Base-by-base conservation (phyloP, 1,139 yeast species). In the Meyerozyma sp. region DNA sequence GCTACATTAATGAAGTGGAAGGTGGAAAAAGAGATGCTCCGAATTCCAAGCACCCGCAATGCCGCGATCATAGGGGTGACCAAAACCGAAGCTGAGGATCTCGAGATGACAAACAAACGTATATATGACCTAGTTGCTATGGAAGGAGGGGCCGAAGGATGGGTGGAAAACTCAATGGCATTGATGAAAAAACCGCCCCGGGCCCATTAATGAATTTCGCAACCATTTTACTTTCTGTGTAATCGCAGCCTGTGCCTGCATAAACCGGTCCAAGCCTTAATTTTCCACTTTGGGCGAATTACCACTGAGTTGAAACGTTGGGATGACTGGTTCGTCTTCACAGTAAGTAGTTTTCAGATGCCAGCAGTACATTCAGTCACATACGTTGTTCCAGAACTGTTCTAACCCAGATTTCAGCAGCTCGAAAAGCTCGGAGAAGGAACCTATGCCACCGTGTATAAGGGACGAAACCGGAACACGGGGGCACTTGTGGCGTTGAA, bases 391-490 rank as follows among this genome's bases (percentile, higher is more conserved):
- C 23, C 34, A 14, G 5, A 30, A n/a, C 20, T 13, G 25, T 38
- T 49, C 52, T 44, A 45, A 44, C 50, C 3, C 6, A 68, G 74
- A 55, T 73, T 73, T 54, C 77, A 72, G 52, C 78, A 74, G 58
- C 81, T 93, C 50, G 98, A 91, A 66, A 91, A 91, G 68, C 77
- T 91, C 46, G 98, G 98, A 36, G 97, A 91, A 65, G 98, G 98
- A 46, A 93, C 98, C 1, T 93, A 93, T 71, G 98, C 98, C 45
- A 93, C 98, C 6, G 98, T 93, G 25, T 93, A 93, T 69, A 93
- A 91, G 58, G 98, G 98, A 9, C 76, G 96, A 48, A 93, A 93
- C 63, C 79, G 95, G 44, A 79, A 89, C 46, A 85, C 96, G 0
- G 98, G 98, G 5, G 90, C 93, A 28, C 75, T 89, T 42, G 98